Evolutionary conservation across 2,329 filamentous ascomycete genomes (phyloP).

Genomic region (Nothophoma quercina): DNA sequence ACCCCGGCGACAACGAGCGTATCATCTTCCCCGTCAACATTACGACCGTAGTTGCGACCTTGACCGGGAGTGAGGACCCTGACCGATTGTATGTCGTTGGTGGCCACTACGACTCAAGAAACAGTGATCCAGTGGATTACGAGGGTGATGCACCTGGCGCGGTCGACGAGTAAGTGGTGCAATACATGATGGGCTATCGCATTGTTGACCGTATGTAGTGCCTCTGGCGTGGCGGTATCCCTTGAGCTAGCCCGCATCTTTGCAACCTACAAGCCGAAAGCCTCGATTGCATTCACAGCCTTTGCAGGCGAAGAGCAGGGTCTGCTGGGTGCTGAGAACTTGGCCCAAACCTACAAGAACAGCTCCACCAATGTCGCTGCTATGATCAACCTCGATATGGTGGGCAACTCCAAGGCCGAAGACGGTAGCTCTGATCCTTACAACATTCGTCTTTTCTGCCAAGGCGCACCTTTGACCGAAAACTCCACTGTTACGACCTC

Average conservation of each 20-base stretch:
- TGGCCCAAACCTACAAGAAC: slow-evolving; percentile 60
- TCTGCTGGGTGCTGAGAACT: slow-evolving; percentile 58
- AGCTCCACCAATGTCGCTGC: slow-evolving; percentile 60
- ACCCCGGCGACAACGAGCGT: slow-evolving; percentile 43
- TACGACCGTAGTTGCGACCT: slow-evolving; percentile 55
- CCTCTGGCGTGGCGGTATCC: slow-evolving; percentile 47
- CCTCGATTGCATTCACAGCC: slow-evolving; percentile 62
- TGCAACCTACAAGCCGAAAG: slow-evolving; percentile 54
- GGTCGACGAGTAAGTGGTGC: slow-evolving; percentile 55
- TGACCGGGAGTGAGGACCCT: slow-evolving; percentile 57
- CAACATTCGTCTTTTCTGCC: slow-evolving; percentile 62
- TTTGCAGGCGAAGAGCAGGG: slow-evolving; percentile 65
- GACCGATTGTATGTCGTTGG: slow-evolving; percentile 60
- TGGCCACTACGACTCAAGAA: slow-evolving; percentile 63
- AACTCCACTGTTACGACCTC: slow-evolving; percentile 43
- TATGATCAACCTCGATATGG: slow-evolving; percentile 64
- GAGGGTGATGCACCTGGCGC: slow-evolving; percentile 61
- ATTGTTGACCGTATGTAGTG: slow-evolving; percentile 3
- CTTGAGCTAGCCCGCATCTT: slow-evolving; percentile 62
- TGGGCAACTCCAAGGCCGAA: slow-evolving; percentile 55
- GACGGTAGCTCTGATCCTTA: slow-evolving; percentile 54
- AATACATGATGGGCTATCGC: no score
- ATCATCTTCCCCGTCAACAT: slow-evolving; percentile 60
- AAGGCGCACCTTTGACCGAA: slow-evolving; percentile 56
- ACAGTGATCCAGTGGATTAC: slow-evolving; percentile 58